These are phyloP conservation scores for Picea abies DNA, from an alignment of 83 land plant genomes.

Conservation along the genomic window DNA sequence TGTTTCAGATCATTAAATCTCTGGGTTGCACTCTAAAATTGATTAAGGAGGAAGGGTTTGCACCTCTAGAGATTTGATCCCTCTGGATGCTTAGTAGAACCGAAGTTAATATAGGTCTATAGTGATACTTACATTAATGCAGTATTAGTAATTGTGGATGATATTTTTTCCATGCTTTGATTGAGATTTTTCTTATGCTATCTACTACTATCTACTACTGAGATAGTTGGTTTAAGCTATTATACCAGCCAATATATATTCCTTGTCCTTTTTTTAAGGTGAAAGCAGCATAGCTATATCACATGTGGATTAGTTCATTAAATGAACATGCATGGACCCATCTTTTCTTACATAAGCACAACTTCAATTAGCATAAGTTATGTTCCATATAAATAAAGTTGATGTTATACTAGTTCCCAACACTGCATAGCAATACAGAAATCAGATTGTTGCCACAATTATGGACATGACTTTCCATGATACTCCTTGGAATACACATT, in stretches of 20 bases:
- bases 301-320: slow-evolving; percentile 34
- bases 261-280: too few relatives aligned
- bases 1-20: too few relatives aligned
- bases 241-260: too few relatives aligned
- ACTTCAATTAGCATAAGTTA: slow-evolving; percentile 48
- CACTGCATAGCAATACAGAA: slow-evolving; percentile 46
- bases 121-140: slow-evolving; percentile 35
- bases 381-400: not conserved
- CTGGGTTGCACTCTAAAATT: too few relatives aligned
- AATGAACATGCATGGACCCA: slow-evolving; percentile 29
- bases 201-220: slow-evolving; percentile 13
- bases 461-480: slow-evolving; percentile 17
- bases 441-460: slow-evolving; percentile 51
- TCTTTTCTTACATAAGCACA: slow-evolving; percentile 47
- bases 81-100: too few relatives aligned
- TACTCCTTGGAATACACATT: slow-evolving; percentile 30
- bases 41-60: too few relatives aligned
- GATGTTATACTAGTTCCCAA: not conserved
- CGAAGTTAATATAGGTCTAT: too few relatives aligned
- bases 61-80: too few relatives aligned
- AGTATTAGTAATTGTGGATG: slow-evolving; percentile 17
- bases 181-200: not conserved
- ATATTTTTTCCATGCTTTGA: too few relatives aligned
- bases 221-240: slow-evolving; percentile 10
- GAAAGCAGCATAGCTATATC: too few relatives aligned